Base-by-base conservation (phyloP, 345 rosid species). In the Viola odorata region DNA sequence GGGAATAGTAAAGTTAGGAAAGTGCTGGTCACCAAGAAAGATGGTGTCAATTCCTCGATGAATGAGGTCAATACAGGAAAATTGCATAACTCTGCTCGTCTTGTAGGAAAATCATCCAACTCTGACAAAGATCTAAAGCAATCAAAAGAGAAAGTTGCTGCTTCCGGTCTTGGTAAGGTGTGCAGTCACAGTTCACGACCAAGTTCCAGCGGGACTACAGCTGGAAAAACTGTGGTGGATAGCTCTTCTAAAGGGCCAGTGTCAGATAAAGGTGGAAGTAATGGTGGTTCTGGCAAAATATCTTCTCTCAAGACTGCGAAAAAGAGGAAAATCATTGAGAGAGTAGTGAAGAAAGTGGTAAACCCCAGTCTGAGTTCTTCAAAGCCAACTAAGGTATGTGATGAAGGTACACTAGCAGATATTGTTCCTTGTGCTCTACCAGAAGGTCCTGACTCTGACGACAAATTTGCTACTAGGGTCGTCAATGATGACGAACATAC, bases 321-420 rank as follows among this genome's bases (percentile, higher is more conserved):
- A 84, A 88, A 75, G 80, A 86, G 80, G 73, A 82, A 66, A 58
- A 63, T 80, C 45, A 64, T 72, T 68, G 86, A 80, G 80, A 77
- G 57, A 68, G 49, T 70, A n/a, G 70, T 67, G 54, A 81, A 68
- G 68, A 80, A 70, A 70, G 73, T 52, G 37, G 66, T 23, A 8
- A 62, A 62, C 50, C 65, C 75, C 63, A 49, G 37, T 37, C 53
- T 40, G 13, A 52, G 45, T 52, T 66, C 61, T 57, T 50, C 64
- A 51, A 73, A 67, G 65, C 69, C 63, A 62, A 58, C 50, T 37
- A 64, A 65, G 57, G 65, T 39, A 15, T 13, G 39, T 51, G 69
- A 55, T 50, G 69, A 50, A 59, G 17, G 56, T 48, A 51, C 66
- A n/a, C 64, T 58, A 67, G 58, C 50, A 55, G 77, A 50, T 69